phyloP scores from a whole-genome alignment of 1,284 basidiomycete genomes.

The Albatrellus sp. region DNA sequence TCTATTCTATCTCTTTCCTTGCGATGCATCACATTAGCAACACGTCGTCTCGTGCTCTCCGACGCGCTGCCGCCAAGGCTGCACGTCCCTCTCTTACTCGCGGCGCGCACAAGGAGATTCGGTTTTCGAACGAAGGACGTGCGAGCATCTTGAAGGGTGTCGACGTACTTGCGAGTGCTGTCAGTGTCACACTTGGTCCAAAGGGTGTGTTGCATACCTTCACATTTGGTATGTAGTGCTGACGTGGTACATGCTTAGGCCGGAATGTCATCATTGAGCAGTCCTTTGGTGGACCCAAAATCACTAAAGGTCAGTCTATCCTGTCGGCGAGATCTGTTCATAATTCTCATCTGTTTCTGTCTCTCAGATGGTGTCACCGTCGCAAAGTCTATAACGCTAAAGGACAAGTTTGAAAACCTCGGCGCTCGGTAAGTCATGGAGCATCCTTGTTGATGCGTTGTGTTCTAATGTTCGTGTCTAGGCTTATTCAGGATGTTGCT shows the following conservation, averaged over 20 bases:
- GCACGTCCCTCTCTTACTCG: conserved; percentile 42
- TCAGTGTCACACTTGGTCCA: conserved; percentile 90
- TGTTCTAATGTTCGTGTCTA: conserved; percentile 18
- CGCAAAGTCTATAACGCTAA: conserved; percentile 86
- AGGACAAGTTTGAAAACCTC: conserved; percentile 99
- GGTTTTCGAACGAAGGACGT: conserved; percentile 93
- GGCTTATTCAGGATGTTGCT: conserved; percentile 91
- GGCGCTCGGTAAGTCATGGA: conserved; percentile 70
- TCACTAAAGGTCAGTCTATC: conserved; percentile 71
- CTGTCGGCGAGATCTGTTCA: conserved; percentile 2
- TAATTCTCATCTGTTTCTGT: conserved; percentile 2
- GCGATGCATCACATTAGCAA: conserved; percentile 26
- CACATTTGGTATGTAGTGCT: conserved; percentile 9
- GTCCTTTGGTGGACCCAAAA: conserved; percentile 94
- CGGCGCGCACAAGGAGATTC: conserved; percentile 89
- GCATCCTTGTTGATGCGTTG: neutral
- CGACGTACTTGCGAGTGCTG: conserved; percentile 91
- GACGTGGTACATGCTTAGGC: conserved; percentile 32
- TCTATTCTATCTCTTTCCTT: neutral
- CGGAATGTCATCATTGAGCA: conserved; percentile 99
- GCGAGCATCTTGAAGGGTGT: conserved; percentile 93
- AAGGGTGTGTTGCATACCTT: conserved; percentile 52
- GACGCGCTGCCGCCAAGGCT: conserved; percentile 31
- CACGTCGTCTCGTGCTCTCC: conserved; percentile 31
- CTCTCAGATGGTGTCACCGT: conserved; percentile 89